These are phyloP conservation scores for Lizonia empirigonia DNA, from an alignment of 2,329 filamentous ascomycete species.

Conservation along the genomic window DNA sequence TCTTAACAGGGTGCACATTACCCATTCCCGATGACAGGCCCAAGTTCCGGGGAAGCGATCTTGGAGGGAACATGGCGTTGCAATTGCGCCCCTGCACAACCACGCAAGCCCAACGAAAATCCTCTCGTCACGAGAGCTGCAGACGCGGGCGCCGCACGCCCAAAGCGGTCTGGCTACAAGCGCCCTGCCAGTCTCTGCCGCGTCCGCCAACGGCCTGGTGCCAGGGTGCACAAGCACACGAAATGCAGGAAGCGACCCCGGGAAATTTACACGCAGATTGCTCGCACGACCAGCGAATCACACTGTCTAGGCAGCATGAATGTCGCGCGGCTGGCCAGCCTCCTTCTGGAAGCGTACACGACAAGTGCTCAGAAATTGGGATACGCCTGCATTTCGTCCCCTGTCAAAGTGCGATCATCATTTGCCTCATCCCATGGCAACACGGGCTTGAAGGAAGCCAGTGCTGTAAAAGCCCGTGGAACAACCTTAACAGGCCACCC, in stretches of 20 bases:
- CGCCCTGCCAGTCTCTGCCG: slow-evolving; percentile 15
- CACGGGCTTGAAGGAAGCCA: neutral
- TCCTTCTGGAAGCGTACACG: slow-evolving; percentile 4
- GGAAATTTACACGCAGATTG: slow-evolving; percentile 14
- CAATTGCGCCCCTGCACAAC: neutral
- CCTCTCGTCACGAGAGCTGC: slow-evolving; percentile 11
- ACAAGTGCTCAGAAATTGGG: neutral
- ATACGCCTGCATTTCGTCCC: slow-evolving; percentile 4
- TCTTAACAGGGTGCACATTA: too few species aligned
- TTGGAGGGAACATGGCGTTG: neutral
- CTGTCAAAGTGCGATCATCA: neutral
- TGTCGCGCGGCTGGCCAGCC: neutral
- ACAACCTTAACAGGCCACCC: neutral
- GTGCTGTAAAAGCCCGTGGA: neutral
- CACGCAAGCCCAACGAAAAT: slow-evolving; percentile 1
- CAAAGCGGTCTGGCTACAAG: neutral
- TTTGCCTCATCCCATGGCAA: neutral
- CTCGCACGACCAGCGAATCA: slow-evolving; percentile 11
- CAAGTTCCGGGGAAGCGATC: slow-evolving; percentile 16
- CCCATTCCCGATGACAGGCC: too few species aligned
- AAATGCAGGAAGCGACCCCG: slow-evolving; percentile 9
- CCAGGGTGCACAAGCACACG: neutral
- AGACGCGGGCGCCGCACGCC: slow-evolving; percentile 1
- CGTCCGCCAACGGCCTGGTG: slow-evolving; percentile 14
- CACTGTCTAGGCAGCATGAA: slow-evolving; percentile 1